Conservation (phyloP, 495 filamentous ascomycete genomes). For the Talaromyces proteolyticus region DNA sequence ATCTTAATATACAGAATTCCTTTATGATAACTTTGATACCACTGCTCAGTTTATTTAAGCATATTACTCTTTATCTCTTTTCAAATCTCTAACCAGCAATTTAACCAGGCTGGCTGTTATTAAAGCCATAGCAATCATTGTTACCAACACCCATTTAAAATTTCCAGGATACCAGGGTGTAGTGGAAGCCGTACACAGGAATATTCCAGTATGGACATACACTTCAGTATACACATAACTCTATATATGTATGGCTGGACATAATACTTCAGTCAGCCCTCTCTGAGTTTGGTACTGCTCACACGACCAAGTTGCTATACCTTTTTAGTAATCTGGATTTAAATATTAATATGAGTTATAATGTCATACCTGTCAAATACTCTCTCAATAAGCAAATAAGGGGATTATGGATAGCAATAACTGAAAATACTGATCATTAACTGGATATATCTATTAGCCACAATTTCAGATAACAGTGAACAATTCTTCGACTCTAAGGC, state of each 20-base stretch:
- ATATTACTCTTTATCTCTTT: slow-evolving; percentile 22
- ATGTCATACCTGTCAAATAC: slow-evolving; percentile 19
- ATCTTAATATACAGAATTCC: slow-evolving; percentile 15
- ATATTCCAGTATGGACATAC: slow-evolving; percentile 27
- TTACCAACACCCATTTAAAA: slow-evolving; percentile 21
- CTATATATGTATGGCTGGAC: slow-evolving; percentile 24
- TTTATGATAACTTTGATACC: slow-evolving; percentile 22
- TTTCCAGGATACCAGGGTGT: slow-evolving; percentile 23
- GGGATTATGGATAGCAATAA: slow-evolving; percentile 32
- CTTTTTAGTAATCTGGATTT: slow-evolving; percentile 26
- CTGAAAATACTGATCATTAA: slow-evolving; percentile 17
- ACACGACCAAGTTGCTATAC: slow-evolving; percentile 33
- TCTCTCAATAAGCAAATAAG: slow-evolving; percentile 23
- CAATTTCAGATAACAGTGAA: slow-evolving; percentile 10
- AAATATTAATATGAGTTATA: slow-evolving; percentile 17
- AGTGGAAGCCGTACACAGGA: slow-evolving; percentile 12
- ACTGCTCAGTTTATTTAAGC: slow-evolving; percentile 18
- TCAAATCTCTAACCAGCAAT: slow-evolving; percentile 7
- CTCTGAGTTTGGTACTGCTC: slow-evolving; percentile 18
- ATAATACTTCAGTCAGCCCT: slow-evolving; percentile 9
- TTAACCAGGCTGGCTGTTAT: slow-evolving; percentile 5
- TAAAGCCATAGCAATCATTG: slow-evolving; percentile 14
- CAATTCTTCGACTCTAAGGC: slow-evolving; percentile 11
- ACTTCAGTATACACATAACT: slow-evolving; percentile 23
- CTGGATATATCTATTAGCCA: slow-evolving; percentile 22